Evolutionary conservation across 78 protist genomes (phyloP), one percentile per base, ranked within the genome.

Genomic region (Polysphondylium violaceum): DNA sequence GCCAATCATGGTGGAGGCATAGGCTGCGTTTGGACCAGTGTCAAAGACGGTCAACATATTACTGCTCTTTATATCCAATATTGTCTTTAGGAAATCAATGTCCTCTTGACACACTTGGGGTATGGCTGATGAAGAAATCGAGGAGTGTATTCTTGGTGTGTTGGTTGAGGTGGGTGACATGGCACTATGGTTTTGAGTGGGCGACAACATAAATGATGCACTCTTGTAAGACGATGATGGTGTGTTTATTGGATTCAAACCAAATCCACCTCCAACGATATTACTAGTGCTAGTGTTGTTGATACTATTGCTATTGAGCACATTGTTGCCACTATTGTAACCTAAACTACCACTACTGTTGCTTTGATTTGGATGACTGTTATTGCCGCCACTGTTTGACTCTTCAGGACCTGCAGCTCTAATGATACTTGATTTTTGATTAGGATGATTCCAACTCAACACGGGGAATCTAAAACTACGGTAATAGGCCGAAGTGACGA

Each of bases 1-100:
- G 2, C 79, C 79, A 71, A 83, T 69, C 91, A 83, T 83, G 12
- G 79, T 44, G 5, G 71, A 58, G 7, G 91, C n/a, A 38, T 83
- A 71, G 0, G 55, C 14, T 14, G 68, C 71, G n/a, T 21, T 27
- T 69, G 68, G 14, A 41, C 91, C 91, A 35, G 68, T 59, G 59
- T 83, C 91, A 35, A 53, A 83, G 3, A 83, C 91, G 14, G 64
- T 58, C 17, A 83, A 51, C 41, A 69, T 43, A 59, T 61, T 69
- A 31, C 81, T 69, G 29, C 67, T 67, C n/a, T 60, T 59, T 21
- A 55, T 83, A 58, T 67, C 91, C 6, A 69, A 29, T n/a, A 83
- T 83, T 21, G 59, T 79, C 17, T 56, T 67, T 0, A 83, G 9
- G 23, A 83, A 58, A 29, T 83, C 91, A 19, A 83, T 69, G 59